phyloP scores from a whole-genome alignment of 73 alveolate genomes.

The Breviolum minutum region DNA sequence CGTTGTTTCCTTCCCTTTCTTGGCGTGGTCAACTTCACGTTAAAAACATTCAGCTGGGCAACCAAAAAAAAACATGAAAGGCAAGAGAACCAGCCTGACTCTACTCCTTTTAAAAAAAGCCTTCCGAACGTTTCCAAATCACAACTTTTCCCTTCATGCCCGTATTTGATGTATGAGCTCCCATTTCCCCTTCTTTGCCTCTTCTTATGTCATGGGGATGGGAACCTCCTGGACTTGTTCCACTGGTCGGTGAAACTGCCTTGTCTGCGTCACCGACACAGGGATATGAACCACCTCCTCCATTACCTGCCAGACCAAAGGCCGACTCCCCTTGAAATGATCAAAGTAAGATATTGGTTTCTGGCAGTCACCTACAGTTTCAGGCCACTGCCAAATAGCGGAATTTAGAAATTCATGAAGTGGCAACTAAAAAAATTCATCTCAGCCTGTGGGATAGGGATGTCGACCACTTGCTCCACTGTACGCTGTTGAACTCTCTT shows the following conservation, averaged over 20 bases:
- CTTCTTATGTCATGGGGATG: conserved; percentile 27
- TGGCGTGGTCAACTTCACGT: too few relatives aligned
- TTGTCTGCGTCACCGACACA: conserved; percentile 31
- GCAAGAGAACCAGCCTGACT: too few relatives aligned
- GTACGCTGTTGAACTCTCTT: conserved; percentile 52
- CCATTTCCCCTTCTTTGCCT: not conserved
- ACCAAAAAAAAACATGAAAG: too few relatives aligned
- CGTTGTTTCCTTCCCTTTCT: too few relatives aligned
- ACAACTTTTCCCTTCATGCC: not conserved
- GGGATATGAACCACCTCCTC: conserved; percentile 85
- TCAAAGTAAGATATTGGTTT: not conserved
- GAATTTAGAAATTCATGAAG: not conserved
- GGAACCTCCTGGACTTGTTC: conserved; percentile 60
- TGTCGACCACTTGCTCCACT: conserved; percentile 49
- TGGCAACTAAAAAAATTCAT: not conserved
- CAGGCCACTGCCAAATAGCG: too few relatives aligned
- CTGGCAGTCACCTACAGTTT: too few relatives aligned
- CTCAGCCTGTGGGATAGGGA: conserved; percentile 32
- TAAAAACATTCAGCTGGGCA: too few relatives aligned
- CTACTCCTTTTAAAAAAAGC: too few relatives aligned
- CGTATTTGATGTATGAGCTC: not conserved
- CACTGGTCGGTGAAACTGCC: conserved; percentile 40
- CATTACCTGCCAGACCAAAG: not conserved
- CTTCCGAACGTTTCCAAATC: too few relatives aligned
- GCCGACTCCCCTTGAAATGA: not conserved